phyloP scores from a whole-genome alignment of 495 filamentous ascomycete genomes.

The Trichoderma gamsii region DNA sequence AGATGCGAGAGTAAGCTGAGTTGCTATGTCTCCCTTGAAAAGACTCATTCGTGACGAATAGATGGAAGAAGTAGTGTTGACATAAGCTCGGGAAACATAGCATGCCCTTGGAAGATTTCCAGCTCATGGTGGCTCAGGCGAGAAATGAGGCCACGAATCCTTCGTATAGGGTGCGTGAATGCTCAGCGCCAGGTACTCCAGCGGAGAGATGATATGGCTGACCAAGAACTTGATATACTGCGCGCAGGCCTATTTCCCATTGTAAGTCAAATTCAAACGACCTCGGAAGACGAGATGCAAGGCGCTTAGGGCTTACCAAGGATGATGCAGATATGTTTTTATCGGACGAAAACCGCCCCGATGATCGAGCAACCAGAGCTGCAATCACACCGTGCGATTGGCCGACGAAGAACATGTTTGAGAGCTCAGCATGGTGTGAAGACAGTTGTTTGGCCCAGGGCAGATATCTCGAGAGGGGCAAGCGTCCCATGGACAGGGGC shows the following conservation, averaged over 20 bases:
- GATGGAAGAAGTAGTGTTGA: not conserved
- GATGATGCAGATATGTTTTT: constrained; percentile 44
- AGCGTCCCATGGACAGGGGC: not conserved
- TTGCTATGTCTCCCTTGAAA: constrained; percentile 19
- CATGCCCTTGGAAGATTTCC: constrained; percentile 59
- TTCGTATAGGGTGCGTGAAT: constrained; percentile 49
- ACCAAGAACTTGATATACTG: not conserved
- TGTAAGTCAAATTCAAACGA: constrained; percentile 45
- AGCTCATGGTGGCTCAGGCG: constrained; percentile 59
- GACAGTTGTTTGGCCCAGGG: not conserved
- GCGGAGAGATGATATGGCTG: constrained; percentile 4
- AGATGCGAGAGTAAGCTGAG: constrained; percentile 32
- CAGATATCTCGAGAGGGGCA: not conserved
- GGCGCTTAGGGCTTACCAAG: not conserved
- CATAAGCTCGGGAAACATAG: constrained; percentile 20
- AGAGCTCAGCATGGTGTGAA: not conserved
- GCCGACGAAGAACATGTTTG: not conserved
- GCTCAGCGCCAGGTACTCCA: constrained; percentile 16
- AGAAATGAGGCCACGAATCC: constrained; percentile 59
- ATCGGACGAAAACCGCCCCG: constrained; percentile 46
- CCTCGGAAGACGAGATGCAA: not conserved
- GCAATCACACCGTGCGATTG: not conserved
- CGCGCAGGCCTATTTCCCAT: constrained; percentile 61
- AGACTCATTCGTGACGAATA: not conserved
- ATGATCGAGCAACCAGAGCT: constrained; percentile 19